Percentiles rank a stretch among this genome's conserved stretches.
Evolutionary conservation across 2,329 filamentous ascomycete genomes (phyloP).

Genomic region (Pestalotiopsis sp.): DNA sequence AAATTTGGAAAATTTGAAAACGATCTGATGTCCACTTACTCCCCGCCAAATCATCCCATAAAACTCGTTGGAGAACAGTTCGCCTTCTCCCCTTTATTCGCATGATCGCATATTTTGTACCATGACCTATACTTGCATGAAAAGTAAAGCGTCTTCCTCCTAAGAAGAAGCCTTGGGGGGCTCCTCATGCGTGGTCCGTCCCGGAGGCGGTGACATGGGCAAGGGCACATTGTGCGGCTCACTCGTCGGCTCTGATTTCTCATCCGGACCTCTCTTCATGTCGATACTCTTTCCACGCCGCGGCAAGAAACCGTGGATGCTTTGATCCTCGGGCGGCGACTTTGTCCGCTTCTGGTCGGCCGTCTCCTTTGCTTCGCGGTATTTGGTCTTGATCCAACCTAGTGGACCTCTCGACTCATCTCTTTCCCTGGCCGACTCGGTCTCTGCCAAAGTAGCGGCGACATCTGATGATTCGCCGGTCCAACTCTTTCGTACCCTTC

Average conservation of each 20-base stretch:
- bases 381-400: conserved; percentile 63
- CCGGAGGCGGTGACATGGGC: conserved; percentile 29
- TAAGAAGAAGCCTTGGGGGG: conserved; percentile 26
- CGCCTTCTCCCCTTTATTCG: background rate
- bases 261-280: conserved; percentile 44
- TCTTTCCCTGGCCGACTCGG: conserved; percentile 37
- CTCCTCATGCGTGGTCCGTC: conserved; percentile 27
- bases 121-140: conserved; percentile 10
- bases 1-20: background rate
- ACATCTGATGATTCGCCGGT: conserved; percentile 55
- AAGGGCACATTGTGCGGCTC: conserved; percentile 29
- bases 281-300: conserved; percentile 52
- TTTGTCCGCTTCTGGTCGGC: conserved; percentile 58
- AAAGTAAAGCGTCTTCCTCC: conserved; percentile 11
- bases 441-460: conserved; percentile 40
- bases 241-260: conserved; percentile 22
- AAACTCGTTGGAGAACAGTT: background rate
- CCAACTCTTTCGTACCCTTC: conserved; percentile 51
- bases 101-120: conserved; percentile 3
- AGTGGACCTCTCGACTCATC: conserved; percentile 56
- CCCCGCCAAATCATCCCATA: background rate
- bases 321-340: conserved; percentile 51
- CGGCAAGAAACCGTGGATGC: conserved; percentile 33
- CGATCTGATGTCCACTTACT: background rate
- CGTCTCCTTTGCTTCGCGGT: conserved; percentile 61